Evolutionary conservation across 257 asterid species (phyloP), one percentile per base, ranked within the genome.

Genomic region (Solanum bukasovii): DNA sequence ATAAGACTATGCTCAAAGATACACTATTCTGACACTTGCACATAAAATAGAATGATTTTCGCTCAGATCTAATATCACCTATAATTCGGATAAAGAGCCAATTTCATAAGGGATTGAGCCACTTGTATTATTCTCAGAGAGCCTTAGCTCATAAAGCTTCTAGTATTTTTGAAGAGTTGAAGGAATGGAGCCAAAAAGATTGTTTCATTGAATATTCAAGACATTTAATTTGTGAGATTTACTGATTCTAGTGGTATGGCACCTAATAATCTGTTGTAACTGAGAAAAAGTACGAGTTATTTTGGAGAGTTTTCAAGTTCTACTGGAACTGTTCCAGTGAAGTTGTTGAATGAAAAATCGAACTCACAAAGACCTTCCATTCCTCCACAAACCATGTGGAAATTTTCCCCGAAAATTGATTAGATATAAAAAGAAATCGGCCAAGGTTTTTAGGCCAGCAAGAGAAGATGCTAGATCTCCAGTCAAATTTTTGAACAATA

Each of bases 41-140:
- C 29, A 42, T n/a, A 27, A 14, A 79, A 44, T 25, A 42, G 40
- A 79, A 2, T 72, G 91, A 87, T 96, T 96, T 89, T 89, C 83
- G 70, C 98, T 94, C 71, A 95, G 94, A 92, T 96, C 98, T 84
- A 96, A 44, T 75, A 94, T 89, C 49, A 96, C 98, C 90, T 96
- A 96, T 1, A 96, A 49, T 31, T 94, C 97, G 1, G 92, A 92
- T 44, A 95, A 88, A 10, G 90, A 79, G 89, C 98, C 98, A 71
- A 96, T 75, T 71, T 90, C 95, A 8, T 88, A 86, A 3, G 97
- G 97, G 20, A 96, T 93, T 25, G 88, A 44, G 23, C 98, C 98
- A 12, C 87, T 84, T 8, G 93, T 88, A 23, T 84, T 79, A 92
- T 94, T 95, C 25, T 92, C 93, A 0, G 98, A 95, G 2, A 96